These are phyloP conservation scores for Blakeslea trispora DNA, from an alignment of 371 early-diverging fungal genomes.

Conservation along the genomic window DNA sequence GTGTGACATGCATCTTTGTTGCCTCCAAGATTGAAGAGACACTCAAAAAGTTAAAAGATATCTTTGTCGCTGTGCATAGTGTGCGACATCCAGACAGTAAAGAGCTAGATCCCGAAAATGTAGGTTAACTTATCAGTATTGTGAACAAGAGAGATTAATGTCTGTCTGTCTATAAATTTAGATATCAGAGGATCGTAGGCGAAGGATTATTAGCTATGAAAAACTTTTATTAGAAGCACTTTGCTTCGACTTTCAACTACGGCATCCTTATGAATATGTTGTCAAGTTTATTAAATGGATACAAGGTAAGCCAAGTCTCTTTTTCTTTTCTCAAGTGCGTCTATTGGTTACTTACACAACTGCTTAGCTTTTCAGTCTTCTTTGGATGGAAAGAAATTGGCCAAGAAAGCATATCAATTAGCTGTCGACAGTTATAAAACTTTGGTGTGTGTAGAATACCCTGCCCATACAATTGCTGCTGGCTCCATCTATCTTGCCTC, in stretches of 20 bases:
- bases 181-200: constrained; percentile 58
- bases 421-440: constrained; percentile 65
- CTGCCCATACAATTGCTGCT: constrained; percentile 65
- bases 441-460: constrained; percentile 60
- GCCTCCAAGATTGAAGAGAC: constrained; percentile 82
- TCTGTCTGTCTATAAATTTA: too few relatives aligned
- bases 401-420: constrained; percentile 52
- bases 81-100: constrained; percentile 56
- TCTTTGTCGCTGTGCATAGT: constrained; percentile 64
- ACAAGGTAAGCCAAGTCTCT: constrained; percentile 57
- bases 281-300: constrained; percentile 64
- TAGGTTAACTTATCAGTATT: constrained; percentile 15
- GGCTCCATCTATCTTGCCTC: constrained; percentile 65
- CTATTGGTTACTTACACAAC: too few relatives aligned
- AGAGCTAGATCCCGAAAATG: constrained; percentile 60
- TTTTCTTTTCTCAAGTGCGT: too few relatives aligned
- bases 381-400: constrained; percentile 49
- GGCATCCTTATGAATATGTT: constrained; percentile 62
- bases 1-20: constrained; percentile 70
- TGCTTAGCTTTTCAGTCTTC: constrained; percentile 24
- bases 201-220: constrained; percentile 59
- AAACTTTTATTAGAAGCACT: constrained; percentile 62
- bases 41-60: constrained; percentile 73
- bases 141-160: background rate
- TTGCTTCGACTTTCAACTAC: constrained; percentile 66